phyloP scores from a whole-genome alignment of 2,329 filamentous ascomycete genomes.

The Talaromyces sp. region DNA sequence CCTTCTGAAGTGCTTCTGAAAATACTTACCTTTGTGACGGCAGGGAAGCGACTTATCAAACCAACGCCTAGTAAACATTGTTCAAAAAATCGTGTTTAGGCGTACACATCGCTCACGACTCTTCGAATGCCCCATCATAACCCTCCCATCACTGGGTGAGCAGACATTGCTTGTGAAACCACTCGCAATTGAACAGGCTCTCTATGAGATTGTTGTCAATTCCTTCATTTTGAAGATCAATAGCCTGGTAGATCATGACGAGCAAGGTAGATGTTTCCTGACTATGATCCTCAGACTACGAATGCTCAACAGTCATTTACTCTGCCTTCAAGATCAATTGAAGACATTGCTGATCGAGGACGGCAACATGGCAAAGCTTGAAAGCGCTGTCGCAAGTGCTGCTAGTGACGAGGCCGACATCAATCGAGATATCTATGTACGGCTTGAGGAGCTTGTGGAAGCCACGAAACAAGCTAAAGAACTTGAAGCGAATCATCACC shows the following conservation, averaged over 20 bases:
- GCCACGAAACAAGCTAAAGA: neutral
- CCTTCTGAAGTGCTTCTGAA: neutral
- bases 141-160: constrained; percentile 48
- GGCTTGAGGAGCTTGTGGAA: neutral
- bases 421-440: neutral
- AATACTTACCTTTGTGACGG: neutral
- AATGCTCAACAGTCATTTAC: constrained; percentile 12
- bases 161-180: constrained; percentile 40
- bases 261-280: constrained; percentile 11
- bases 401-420: neutral
- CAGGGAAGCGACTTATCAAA: constrained; percentile 17
- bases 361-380: neutral
- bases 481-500: neutral
- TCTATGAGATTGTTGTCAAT: constrained; percentile 8
- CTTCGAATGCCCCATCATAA: constrained; percentile 51
- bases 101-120: constrained; percentile 52
- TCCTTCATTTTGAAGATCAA: constrained; percentile 5
- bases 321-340: constrained; percentile 6
- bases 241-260: neutral
- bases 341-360: constrained; percentile 2
- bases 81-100: constrained; percentile 47
- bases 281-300: constrained; percentile 7
- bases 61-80: constrained; percentile 25
- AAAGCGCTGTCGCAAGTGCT: neutral
- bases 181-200: neutral